These are phyloP conservation scores for Fusarium brevicatenulatum DNA, from an alignment of 2,329 filamentous ascomycete species.

Conservation along the genomic window DNA sequence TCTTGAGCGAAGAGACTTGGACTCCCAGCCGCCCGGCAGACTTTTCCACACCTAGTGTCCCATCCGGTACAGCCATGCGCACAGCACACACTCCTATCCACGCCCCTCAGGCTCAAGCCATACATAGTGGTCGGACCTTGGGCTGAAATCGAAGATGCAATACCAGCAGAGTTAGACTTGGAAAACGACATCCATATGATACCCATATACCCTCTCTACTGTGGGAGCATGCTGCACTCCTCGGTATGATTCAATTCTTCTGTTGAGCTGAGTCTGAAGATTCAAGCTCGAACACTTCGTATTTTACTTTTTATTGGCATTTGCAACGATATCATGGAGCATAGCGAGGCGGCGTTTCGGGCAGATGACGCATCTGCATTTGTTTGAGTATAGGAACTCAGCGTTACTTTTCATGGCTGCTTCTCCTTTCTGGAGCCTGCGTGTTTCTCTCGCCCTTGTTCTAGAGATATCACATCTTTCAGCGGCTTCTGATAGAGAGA, in stretches of 20 bases:
- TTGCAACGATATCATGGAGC: conserved; percentile 48
- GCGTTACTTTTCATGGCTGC: conserved; percentile 24
- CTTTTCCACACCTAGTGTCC: conserved; percentile 37
- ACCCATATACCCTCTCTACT: conserved; percentile 43
- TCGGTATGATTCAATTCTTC: conserved; percentile 38
- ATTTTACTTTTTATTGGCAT: conserved; percentile 39
- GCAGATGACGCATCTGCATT: conserved; percentile 41
- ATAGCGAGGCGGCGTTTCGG: conserved; percentile 55
- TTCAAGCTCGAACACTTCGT: conserved; percentile 25
- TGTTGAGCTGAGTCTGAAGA: conserved; percentile 29
- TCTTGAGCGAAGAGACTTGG: conserved; percentile 81
- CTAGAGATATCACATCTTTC: conserved; percentile 26
- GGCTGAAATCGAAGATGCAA: conserved; percentile 49
- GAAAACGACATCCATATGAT: conserved; percentile 46
- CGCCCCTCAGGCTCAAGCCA: conserved; percentile 55
- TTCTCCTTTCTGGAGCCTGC: conserved; percentile 26
- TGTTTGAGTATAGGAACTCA: conserved; percentile 35
- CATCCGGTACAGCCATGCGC: conserved; percentile 44
- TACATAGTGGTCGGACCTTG: conserved; percentile 64
- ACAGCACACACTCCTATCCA: conserved; percentile 48
- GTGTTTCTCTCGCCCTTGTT: conserved; percentile 10
- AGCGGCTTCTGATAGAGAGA: conserved; percentile 21
- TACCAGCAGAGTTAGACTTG: conserved; percentile 21
- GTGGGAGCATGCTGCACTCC: conserved; percentile 20
- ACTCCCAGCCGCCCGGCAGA: conserved; percentile 43